phyloP scores from a whole-genome alignment of 148 eudicot genomes.

The Vaccinium corymbosum region DNA sequence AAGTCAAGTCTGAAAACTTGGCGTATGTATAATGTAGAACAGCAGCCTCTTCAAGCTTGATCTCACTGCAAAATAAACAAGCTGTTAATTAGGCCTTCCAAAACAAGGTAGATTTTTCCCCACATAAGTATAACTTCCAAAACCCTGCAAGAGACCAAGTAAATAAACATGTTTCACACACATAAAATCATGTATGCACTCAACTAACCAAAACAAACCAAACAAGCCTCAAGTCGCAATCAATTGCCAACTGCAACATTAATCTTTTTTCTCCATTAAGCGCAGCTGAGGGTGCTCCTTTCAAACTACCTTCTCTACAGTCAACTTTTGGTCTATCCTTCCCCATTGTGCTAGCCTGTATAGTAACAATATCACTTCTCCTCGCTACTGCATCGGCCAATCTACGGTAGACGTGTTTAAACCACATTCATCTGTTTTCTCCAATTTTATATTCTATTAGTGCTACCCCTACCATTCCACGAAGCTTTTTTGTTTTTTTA shows the following conservation, averaged over 20 bases:
- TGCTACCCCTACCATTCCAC: neutral
- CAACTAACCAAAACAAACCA: neutral
- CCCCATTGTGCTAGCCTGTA: neutral
- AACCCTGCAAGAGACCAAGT: neutral
- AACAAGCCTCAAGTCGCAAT: neutral
- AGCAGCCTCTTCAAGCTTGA: conserved; percentile 88
- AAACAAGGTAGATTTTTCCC: neutral
- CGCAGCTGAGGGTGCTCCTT: neutral
- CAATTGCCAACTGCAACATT: neutral
- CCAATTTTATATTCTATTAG: neutral
- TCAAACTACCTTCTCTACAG: neutral
- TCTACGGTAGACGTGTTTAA: neutral
- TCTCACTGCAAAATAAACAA: conserved; percentile 47
- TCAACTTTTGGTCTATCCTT: neutral
- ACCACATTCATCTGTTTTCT: neutral
- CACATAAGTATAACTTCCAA: neutral
- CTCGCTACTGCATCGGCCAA: neutral
- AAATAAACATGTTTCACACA: neutral
- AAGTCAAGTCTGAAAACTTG: conserved; percentile 84
- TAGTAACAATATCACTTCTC: neutral
- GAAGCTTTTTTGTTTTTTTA: neutral
- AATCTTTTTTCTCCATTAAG: neutral
- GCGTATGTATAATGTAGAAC: conserved; percentile 87
- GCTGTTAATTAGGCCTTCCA: neutral
- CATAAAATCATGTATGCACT: neutral